A percentile compares a stretch with the other conserved stretches of the same genome.
These are phyloP conservation scores for Leishmania guyanensis DNA, from an alignment of 208 protist genomes.

Conservation along the genomic window DNA sequence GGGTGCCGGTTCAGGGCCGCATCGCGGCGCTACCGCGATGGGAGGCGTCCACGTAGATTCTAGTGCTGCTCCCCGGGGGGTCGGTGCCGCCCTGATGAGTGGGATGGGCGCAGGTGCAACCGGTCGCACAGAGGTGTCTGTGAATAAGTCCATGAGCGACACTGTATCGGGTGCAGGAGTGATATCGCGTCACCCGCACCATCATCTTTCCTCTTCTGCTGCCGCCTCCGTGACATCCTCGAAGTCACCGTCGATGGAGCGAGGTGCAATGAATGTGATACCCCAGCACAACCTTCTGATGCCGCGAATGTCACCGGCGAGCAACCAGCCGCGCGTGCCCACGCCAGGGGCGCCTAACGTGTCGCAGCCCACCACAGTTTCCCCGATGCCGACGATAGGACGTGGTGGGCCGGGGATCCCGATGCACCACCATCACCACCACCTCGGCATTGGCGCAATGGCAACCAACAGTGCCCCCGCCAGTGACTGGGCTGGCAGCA, in stretches of 20 bases:
- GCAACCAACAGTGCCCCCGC: conserved; percentile 7
- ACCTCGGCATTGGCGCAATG: conserved; percentile 21
- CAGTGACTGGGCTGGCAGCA: conserved; percentile 31
- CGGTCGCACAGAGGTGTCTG: conserved; percentile 2
- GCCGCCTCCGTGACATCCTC: background rate
- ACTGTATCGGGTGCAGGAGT: background rate
- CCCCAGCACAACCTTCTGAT: conserved; percentile 24
- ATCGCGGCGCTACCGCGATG: background rate
- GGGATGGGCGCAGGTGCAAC: conserved; percentile 7
- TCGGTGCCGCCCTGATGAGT: background rate
- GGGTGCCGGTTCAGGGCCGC: conserved; percentile 5
- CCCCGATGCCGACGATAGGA: conserved; percentile 13
- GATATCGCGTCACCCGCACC: conserved; percentile 19
- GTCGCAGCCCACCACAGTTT: conserved; percentile 1
- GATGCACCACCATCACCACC: conserved; percentile 43
- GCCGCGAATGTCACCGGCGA: background rate
- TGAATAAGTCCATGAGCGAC: conserved; percentile 7
- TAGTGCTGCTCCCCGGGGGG: background rate
- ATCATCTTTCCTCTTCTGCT: conserved; percentile 15
- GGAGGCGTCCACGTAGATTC: conserved; percentile 9
- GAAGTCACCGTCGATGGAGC: conserved; percentile 6
- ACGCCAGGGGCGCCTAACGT: conserved; percentile 10
- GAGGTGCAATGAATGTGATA: conserved; percentile 4
- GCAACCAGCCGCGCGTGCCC: conserved; percentile 1
- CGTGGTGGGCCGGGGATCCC: conserved; percentile 12